phyloP scores from a whole-genome alignment of 2,329 filamentous ascomycete species.

The Fusarium keratoplasticum region DNA sequence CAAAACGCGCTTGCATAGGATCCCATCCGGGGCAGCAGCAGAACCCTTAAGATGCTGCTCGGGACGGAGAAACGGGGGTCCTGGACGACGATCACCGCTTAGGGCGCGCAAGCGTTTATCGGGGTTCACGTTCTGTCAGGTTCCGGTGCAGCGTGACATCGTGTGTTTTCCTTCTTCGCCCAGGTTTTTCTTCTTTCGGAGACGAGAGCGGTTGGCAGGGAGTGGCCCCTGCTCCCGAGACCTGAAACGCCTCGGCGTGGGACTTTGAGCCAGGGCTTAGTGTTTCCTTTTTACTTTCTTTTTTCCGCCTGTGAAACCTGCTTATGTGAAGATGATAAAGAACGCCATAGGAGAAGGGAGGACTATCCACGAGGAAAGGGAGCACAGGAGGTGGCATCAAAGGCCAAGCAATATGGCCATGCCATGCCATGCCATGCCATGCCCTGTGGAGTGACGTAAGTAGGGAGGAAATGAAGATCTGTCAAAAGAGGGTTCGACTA shows the following conservation, averaged over 20 bases:
- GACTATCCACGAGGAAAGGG: constrained; percentile 1
- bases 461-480: constrained; percentile 25
- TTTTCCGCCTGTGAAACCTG: constrained; percentile 26
- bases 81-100: constrained; percentile 37
- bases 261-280: constrained; percentile 32
- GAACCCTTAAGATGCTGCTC: neutral
- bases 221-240: constrained; percentile 38
- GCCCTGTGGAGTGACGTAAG: constrained; percentile 11
- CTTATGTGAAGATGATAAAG: constrained; percentile 40
- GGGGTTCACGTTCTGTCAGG: constrained; percentile 19
- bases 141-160: constrained; percentile 34
- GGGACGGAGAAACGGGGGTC: constrained; percentile 12
- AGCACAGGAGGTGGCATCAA: neutral
- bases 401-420: neutral
- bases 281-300: constrained; percentile 29
- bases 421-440: neutral
- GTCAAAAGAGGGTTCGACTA: constrained; percentile 22
- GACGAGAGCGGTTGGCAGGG: constrained; percentile 18
- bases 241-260: constrained; percentile 44
- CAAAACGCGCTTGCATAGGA: constrained; percentile 12
- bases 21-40: neutral
- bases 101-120: constrained; percentile 23
- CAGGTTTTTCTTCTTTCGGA: constrained; percentile 28
- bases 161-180: constrained; percentile 20
- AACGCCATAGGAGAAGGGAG: neutral